phyloP scores from a whole-genome alignment of 495 filamentous ascomycete genomes.

The Choiromyces venosus region DNA sequence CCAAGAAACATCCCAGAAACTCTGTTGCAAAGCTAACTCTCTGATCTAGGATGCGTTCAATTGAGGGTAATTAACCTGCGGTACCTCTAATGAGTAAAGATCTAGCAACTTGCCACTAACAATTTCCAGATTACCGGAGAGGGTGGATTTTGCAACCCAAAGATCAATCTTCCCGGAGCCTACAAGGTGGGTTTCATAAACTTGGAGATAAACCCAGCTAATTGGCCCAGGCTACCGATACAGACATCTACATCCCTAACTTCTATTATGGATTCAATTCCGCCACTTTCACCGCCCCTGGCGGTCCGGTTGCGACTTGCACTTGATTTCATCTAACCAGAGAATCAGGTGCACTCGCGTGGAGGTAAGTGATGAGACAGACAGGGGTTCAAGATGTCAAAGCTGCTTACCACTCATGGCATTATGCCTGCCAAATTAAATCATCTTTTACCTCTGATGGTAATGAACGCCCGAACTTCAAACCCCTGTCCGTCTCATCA shows the following conservation, averaged over 20 bases:
- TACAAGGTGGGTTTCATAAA: conserved; percentile 28
- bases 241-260: conserved; percentile 42
- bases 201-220: background rate
- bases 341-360: no score
- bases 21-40: no score
- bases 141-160: conserved; percentile 37
- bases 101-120: conserved; percentile 31
- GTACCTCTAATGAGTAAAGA: background rate
- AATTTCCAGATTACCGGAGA: conserved; percentile 37
- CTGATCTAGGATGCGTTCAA: conserved; percentile 17
- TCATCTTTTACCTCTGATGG: no score
- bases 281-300: conserved; percentile 41
- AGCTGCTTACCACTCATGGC: no score
- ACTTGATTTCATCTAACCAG: no score
- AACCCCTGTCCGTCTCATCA: no score
- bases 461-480: no score
- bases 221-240: conserved; percentile 23
- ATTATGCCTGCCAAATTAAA: no score
- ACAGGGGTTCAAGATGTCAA: no score
- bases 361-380: no score
- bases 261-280: conserved; percentile 42
- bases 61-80: conserved; percentile 7
- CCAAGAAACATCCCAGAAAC: no score
- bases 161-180: conserved; percentile 38
- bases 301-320: conserved; percentile 37